phyloP scores from a whole-genome alignment of 768 basidiomycete genomes.

The Mycena haematopus region DNA sequence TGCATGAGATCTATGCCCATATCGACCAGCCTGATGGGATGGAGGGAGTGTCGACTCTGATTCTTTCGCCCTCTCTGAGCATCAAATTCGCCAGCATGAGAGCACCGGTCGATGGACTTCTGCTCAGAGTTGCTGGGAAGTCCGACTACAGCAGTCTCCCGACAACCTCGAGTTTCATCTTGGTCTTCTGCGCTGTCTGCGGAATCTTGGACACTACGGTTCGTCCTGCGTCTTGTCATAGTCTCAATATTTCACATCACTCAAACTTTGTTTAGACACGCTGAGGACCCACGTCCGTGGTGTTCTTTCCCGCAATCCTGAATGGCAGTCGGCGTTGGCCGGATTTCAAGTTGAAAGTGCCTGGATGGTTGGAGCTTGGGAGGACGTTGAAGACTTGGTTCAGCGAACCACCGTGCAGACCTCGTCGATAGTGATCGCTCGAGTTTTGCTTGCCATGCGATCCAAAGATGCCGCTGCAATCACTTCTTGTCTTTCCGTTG shows the following conservation, averaged over 20 bases:
- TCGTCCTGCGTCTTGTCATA: constrained; percentile 35
- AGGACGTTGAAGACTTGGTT: constrained; percentile 72
- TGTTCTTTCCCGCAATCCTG: constrained; percentile 82
- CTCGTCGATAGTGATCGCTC: constrained; percentile 75
- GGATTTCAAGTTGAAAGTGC: constrained; percentile 93
- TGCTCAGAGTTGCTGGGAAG: constrained; percentile 99
- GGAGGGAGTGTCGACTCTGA: constrained; percentile 93
- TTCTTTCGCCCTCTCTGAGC: constrained; percentile 88
- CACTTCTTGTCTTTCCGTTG: constrained; percentile 58
- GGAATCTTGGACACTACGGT: constrained; percentile 98
- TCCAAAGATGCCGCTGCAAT: constrained; percentile 54
- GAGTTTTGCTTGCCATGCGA: constrained; percentile 82
- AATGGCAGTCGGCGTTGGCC: constrained; percentile 79
- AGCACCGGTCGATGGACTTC: constrained; percentile 97
- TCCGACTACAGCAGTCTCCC: constrained; percentile 87
- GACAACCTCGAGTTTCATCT: constrained; percentile 89
- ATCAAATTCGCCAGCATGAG: constrained; percentile 97
- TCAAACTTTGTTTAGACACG: constrained; percentile 68
- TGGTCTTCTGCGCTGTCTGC: constrained; percentile 87
- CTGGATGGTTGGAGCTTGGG: constrained; percentile 96
- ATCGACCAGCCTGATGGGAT: constrained; percentile 99
- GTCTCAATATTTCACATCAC: constrained; percentile 5
- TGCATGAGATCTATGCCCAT: constrained; percentile 96
- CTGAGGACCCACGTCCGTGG: constrained; percentile 94
- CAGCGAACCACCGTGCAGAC: constrained; percentile 54